A percentile compares a stretch with the other conserved stretches of the same genome.
Evolutionary conservation across 805 yeast genomes (phyloP).

Genomic region (Lachancea lanzarotensis): DNA sequence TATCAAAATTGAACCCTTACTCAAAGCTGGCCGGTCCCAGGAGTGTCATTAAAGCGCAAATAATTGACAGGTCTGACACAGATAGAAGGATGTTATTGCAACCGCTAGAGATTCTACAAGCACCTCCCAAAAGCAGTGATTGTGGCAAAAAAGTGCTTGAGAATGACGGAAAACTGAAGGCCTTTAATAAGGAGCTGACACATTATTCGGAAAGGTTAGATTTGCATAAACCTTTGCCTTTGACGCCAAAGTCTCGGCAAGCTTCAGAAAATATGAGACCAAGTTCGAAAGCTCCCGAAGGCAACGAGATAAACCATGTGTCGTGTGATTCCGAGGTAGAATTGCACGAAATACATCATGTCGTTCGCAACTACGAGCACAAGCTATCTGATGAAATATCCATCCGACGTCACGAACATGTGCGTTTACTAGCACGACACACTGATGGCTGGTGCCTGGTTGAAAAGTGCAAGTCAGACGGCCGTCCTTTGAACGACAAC

Average conservation of each 20-base stretch:
- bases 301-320: neutral
- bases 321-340: conserved; percentile 1
- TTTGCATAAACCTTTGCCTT: conserved; percentile 20
- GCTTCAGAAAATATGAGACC: neutral
- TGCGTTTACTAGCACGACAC: conserved; percentile 35
- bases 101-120: neutral
- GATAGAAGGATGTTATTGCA: neutral
- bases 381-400: conserved; percentile 35
- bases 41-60: conserved; percentile 5
- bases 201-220: conserved; percentile 14
- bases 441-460: conserved; percentile 42
- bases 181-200: conserved; percentile 4
- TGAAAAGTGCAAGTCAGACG: conserved; percentile 30
- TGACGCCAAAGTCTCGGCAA: conserved; percentile 14
- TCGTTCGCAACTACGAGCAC: conserved; percentile 22
- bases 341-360: conserved; percentile 10
- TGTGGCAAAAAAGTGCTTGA: neutral
- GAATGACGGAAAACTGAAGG: neutral
- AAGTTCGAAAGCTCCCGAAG: neutral
- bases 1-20: conserved; percentile 2
- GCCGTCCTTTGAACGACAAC: conserved; percentile 11
- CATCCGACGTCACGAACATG: conserved; percentile 29
- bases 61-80: neutral
- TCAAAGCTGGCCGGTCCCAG: neutral
- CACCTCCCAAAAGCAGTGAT: neutral